phyloP scores from a whole-genome alignment of 768 basidiomycete species.

The Cubamyces sp. region DNA sequence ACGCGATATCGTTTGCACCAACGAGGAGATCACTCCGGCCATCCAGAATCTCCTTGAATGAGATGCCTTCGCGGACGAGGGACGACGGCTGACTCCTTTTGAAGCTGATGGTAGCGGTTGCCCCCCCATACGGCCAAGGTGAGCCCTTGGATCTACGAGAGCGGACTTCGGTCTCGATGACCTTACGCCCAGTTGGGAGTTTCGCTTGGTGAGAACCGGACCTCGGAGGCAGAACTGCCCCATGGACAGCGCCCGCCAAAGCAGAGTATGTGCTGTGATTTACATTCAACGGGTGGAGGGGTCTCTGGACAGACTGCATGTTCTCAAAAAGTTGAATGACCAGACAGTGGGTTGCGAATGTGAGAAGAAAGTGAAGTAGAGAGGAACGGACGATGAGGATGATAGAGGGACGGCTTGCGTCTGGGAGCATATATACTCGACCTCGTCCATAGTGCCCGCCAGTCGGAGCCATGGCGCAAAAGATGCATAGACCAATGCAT shows the following conservation, averaged over 20 bases:
- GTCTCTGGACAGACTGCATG: background rate
- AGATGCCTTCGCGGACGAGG: too few species aligned
- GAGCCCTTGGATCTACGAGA: too few species aligned
- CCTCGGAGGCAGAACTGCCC: background rate
- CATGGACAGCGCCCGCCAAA: background rate
- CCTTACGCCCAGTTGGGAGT: background rate
- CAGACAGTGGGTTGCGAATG: background rate
- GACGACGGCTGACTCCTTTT: too few species aligned
- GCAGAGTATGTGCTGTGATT: slow-evolving; percentile 1
- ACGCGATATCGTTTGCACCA: too few species aligned
- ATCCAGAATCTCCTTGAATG: too few species aligned
- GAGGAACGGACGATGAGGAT: background rate
- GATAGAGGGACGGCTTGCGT: background rate
- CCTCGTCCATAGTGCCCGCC: background rate
- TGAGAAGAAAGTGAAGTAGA: background rate
- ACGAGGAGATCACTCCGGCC: too few species aligned
- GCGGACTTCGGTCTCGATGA: too few species aligned
- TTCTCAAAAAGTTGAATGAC: background rate
- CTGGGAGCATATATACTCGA: background rate
- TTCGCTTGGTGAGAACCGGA: background rate
- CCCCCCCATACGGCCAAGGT: too few species aligned
- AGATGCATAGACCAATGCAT: background rate
- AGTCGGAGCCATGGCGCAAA: background rate
- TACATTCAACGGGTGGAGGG: slow-evolving; percentile 1
- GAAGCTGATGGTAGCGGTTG: too few species aligned